Evolutionary conservation across 2,329 filamentous ascomycete genomes (phyloP).

Genomic region (Cladosporium phlei): DNA sequence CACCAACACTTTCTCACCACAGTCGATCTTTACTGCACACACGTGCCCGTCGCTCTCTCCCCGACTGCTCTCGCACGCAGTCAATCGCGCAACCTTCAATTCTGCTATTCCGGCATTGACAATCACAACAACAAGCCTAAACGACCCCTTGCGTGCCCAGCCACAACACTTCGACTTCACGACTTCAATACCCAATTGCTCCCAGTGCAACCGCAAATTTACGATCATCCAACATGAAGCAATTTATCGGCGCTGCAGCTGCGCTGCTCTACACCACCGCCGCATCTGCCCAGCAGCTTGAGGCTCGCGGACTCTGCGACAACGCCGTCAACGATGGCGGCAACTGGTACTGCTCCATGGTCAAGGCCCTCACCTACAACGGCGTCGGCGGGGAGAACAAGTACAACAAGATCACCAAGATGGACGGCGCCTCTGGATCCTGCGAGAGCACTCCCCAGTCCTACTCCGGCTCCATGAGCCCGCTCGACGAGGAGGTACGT

Average conservation of each 20-base stretch:
- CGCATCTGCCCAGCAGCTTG: slow-evolving; percentile 19
- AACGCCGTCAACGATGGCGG: slow-evolving; percentile 36
- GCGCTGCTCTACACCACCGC: slow-evolving; percentile 27
- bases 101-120: neutral
- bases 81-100: neutral
- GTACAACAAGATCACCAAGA: slow-evolving; percentile 61
- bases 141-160: slow-evolving; percentile 11
- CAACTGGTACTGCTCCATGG: slow-evolving; percentile 63
- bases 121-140: slow-evolving; percentile 3
- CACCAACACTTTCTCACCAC: slow-evolving; percentile 6
- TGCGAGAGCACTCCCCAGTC: slow-evolving; percentile 51
- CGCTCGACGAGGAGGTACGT: slow-evolving; percentile 66
- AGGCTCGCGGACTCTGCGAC: slow-evolving; percentile 23
- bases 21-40: slow-evolving; percentile 11
- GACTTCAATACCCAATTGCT: slow-evolving; percentile 11
- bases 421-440: slow-evolving; percentile 51
- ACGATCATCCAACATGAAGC: slow-evolving; percentile 27
- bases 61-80: slow-evolving; percentile 10
- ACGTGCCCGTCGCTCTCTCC: slow-evolving; percentile 11
- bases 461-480: slow-evolving; percentile 60
- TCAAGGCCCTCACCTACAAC: slow-evolving; percentile 63
- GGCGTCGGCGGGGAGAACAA: slow-evolving; percentile 43
- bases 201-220: slow-evolving; percentile 10
- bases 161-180: slow-evolving; percentile 1
- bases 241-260: slow-evolving; percentile 26